phyloP scores from a whole-genome alignment of 805 yeast species.

The Candida lessepsii region DNA sequence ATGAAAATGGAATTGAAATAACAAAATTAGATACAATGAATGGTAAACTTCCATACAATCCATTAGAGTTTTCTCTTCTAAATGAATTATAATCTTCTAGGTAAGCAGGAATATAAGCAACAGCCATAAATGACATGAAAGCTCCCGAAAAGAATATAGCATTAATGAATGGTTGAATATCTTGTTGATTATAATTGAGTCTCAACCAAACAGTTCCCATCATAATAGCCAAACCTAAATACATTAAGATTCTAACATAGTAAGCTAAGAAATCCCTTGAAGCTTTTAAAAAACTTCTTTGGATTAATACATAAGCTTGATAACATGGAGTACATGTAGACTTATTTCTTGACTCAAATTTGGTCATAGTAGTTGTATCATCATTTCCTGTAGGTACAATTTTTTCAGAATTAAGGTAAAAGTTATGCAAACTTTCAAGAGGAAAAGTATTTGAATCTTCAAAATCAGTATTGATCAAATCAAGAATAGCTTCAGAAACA shows the following conservation, averaged over 20 bases:
- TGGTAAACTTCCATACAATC: constrained; percentile 37
- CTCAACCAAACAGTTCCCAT: constrained; percentile 37
- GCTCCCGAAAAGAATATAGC: constrained; percentile 45
- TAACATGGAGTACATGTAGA: constrained; percentile 6
- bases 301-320: constrained; percentile 19
- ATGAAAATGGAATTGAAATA: constrained; percentile 37
- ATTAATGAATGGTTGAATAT: constrained; percentile 33
- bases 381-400: background rate
- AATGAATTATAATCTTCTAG: constrained; percentile 32
- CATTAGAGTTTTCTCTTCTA: constrained; percentile 33
- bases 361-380: background rate
- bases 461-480: constrained; percentile 29
- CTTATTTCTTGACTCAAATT: constrained; percentile 2
- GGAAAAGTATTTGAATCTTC: background rate
- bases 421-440: constrained; percentile 3
- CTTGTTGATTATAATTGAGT: constrained; percentile 27
- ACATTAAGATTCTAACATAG: constrained; percentile 37
- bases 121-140: constrained; percentile 45
- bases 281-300: constrained; percentile 30
- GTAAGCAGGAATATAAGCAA: constrained; percentile 41
- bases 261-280: constrained; percentile 36
- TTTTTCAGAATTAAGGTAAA: constrained; percentile 1
- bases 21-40: constrained; percentile 34
- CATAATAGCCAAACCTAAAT: constrained; percentile 37
- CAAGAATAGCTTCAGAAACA: constrained; percentile 29